phyloP scores from a whole-genome alignment of 2,329 filamentous ascomycete genomes.

The Fonsecaea pedrosoi region DNA sequence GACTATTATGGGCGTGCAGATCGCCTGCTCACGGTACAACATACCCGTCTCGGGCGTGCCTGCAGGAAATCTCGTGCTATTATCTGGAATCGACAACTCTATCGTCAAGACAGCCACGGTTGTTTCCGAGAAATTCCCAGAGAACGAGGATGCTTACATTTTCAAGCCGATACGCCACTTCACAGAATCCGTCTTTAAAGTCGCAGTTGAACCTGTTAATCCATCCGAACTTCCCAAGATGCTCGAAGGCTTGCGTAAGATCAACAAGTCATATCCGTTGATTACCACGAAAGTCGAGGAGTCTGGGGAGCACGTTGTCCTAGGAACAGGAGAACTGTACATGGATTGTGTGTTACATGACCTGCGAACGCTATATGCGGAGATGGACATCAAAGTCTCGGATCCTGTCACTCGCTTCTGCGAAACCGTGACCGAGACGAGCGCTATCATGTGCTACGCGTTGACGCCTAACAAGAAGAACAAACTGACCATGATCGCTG shows the following conservation, averaged over 20 bases:
- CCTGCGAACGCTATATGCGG: slow-evolving; percentile 87
- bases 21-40: slow-evolving; percentile 91
- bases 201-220: slow-evolving; percentile 97
- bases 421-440: slow-evolving; percentile 96
- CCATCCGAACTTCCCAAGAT: slow-evolving; percentile 98
- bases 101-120: slow-evolving; percentile 97
- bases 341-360: slow-evolving; percentile 99
- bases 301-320: slow-evolving; percentile 91
- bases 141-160: slow-evolving; percentile 92
- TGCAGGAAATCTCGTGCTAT: slow-evolving; percentile 90
- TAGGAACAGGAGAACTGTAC: slow-evolving; percentile 97
- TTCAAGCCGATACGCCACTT: slow-evolving; percentile 93
- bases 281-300: slow-evolving; percentile 98
- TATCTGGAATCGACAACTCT: slow-evolving; percentile 93
- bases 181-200: slow-evolving; percentile 96
- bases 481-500: slow-evolving; percentile 97
- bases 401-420: slow-evolving; percentile 97
- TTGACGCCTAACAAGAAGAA: slow-evolving; percentile 99
- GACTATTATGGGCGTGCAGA: slow-evolving; percentile 83
- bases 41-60: slow-evolving; percentile 90
- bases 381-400: slow-evolving; percentile 99
- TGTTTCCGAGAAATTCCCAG: slow-evolving; percentile 77
- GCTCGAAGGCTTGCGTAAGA: slow-evolving; percentile 92
- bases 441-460: slow-evolving; percentile 96
- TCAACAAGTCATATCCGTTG: slow-evolving; percentile 97